These are phyloP conservation scores for Scenedesmus sp. DNA, from an alignment of 163 green algal species.

Conservation along the genomic window DNA sequence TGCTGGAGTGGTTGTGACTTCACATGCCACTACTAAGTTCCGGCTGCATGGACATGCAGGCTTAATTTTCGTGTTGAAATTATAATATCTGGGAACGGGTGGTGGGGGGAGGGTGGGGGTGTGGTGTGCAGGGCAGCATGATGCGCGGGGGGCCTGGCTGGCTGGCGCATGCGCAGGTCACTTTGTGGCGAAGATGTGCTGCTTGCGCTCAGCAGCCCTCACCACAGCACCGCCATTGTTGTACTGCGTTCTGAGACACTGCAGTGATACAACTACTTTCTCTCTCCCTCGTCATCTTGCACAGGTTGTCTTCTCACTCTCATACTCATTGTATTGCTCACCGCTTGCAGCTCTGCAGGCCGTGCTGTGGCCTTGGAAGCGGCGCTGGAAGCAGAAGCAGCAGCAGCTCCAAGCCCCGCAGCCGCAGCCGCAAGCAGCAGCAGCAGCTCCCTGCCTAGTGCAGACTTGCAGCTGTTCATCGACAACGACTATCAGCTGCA, in stretches of 20 bases:
- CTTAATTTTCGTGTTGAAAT: too few species aligned
- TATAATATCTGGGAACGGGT: too few species aligned
- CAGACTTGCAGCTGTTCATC: constrained; percentile 24
- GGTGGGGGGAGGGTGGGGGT: too few species aligned
- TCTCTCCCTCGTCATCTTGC: neutral
- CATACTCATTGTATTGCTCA: neutral
- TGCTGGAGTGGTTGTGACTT: too few species aligned
- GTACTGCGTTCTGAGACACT: neutral
- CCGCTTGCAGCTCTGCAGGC: neutral
- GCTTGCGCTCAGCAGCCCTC: too few species aligned
- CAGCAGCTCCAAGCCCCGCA: constrained; percentile 7
- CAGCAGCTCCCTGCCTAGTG: neutral
- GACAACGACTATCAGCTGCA: constrained; percentile 48
- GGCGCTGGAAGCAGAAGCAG: neutral
- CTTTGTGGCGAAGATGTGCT: too few species aligned
- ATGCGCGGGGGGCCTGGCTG: too few species aligned
- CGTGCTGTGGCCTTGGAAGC: neutral
- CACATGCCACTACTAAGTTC: neutral
- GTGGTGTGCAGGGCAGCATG: too few species aligned
- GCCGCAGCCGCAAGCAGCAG: neutral
- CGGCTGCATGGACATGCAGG: too few species aligned
- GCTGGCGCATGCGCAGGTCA: too few species aligned
- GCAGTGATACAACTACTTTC: too few species aligned
- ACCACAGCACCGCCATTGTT: neutral
- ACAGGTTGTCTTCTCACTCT: too few species aligned